Evolutionary conservation across 257 asterid genomes (phyloP), one percentile per base, ranked within the genome.

Genomic region (Coffea eugenioides): DNA sequence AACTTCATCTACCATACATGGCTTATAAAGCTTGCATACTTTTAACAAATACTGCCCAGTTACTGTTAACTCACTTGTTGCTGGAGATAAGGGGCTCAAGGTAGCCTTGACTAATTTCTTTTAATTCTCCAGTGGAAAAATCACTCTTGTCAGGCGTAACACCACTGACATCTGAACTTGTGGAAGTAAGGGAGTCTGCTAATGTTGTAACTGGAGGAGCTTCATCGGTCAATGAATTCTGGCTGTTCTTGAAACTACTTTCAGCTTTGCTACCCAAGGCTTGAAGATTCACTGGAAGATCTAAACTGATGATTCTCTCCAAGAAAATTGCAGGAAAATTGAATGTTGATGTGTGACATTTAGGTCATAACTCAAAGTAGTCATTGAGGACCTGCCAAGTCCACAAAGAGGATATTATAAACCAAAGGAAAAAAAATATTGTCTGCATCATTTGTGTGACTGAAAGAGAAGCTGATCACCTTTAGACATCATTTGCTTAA

Each of bases 261-360:
- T 95, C 99, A 16, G 98, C 93, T 88, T 95, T 88, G 82, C 89
- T 88, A 72, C 97, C 97, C 83, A 95, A 78, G 45, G 99, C 99
- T 71, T 87, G 93, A 79, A 91, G 98, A 86, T 95, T 95, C 80
- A 90, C 91, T 0, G 99, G 99, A 88, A 95, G 98, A 86, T 95
- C 99, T 57, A 97, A 95, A 82, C 93, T 80, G 80, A 95, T 91
- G 75, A 95, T 95, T 85, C 93, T 90, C 90, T 95, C 97, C 81
- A 95, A 91, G 92, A 95, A 93, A 83, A 95, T 92, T 69, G 98
- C 94, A 25, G 98, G 97, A 83, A 93, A 95, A 85, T 87, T 95
- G 92, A 95, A 95, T 76, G 93, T 88, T 34, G 98, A 98, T 68
- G 93, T 71, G 93, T 92, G 67, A 95, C 97, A 79, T 90, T 93